These are phyloP conservation scores for Tetrapisispora namnaoensis DNA, from an alignment of 805 yeast species.

Conservation along the genomic window DNA sequence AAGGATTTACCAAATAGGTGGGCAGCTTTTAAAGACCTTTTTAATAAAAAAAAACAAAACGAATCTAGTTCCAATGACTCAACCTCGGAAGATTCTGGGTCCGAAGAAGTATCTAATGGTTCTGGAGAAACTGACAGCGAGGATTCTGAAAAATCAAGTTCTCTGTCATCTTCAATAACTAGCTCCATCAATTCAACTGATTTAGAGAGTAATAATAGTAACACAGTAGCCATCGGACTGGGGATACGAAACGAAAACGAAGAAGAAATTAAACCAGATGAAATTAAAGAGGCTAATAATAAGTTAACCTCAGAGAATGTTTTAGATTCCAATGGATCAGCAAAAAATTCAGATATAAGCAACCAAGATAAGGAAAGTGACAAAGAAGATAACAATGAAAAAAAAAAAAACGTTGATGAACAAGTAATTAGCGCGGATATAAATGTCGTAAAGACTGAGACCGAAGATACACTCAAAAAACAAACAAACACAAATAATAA, in stretches of 20 bases:
- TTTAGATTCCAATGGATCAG: background rate
- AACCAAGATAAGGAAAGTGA: background rate
- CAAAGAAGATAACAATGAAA: background rate
- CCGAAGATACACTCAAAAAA: background rate
- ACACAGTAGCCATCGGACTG: background rate
- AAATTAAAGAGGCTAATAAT: background rate
- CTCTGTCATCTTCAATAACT: background rate
- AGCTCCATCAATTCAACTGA: background rate
- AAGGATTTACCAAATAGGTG: constrained; percentile 3
- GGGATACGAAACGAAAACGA: background rate
- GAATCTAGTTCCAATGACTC: background rate
- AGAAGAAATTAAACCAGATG: background rate
- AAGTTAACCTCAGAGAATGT: background rate
- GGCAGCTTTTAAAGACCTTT: constrained; percentile 5
- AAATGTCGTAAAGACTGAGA: no score
- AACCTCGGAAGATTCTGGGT: background rate
- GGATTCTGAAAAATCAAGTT: background rate
- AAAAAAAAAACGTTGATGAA: background rate
- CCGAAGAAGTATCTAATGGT: background rate
- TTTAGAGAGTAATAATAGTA: background rate
- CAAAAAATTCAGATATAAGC: background rate
- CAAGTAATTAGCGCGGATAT: background rate
- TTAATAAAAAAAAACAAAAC: constrained; percentile 2
- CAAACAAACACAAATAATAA: background rate
- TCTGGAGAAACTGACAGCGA: background rate